Percentiles rank a stretch among this genome's conserved stretches.
Conservation (phyloP, 2,329 filamentous ascomycete genomes). For the Claviceps maximensis region DNA sequence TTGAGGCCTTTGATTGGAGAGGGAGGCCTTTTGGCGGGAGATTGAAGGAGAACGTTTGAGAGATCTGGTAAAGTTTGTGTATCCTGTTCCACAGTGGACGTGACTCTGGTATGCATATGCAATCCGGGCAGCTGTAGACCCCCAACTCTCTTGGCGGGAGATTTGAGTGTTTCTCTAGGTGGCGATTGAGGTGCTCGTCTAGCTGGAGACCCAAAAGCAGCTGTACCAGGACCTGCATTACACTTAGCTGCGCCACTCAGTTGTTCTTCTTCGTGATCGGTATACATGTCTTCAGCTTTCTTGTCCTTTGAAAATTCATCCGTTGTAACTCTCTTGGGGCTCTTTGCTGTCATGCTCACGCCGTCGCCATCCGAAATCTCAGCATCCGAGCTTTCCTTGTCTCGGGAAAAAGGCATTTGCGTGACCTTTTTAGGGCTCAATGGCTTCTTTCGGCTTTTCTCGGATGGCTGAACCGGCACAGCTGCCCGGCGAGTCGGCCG, state of each 20-base stretch:
- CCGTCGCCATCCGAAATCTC: conserved; percentile 41
- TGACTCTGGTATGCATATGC: conserved; percentile 14
- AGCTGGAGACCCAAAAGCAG: conserved; percentile 38
- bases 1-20: conserved; percentile 29
- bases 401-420: conserved; percentile 36
- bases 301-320: not conserved
- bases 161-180: conserved; percentile 40
- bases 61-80: conserved; percentile 23
- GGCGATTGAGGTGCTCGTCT: conserved; percentile 39
- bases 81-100: conserved; percentile 6
- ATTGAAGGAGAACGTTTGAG: conserved; percentile 26
- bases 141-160: conserved; percentile 36
- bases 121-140: conserved; percentile 19
- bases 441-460: conserved; percentile 28
- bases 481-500: conserved; percentile 31
- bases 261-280: conserved; percentile 7
- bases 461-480: conserved; percentile 21
- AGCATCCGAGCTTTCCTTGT: conserved; percentile 40
- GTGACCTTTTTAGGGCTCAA: conserved; percentile 54
- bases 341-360: not conserved
- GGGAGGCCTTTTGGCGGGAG: conserved; percentile 37
- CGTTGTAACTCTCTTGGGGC: conserved; percentile 9
- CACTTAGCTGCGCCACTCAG: conserved; percentile 3
- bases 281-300: not conserved
- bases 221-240: not conserved